phyloP scores from a whole-genome alignment of 2,329 filamentous ascomycete species.

The Sordariomycetes sp. region DNA sequence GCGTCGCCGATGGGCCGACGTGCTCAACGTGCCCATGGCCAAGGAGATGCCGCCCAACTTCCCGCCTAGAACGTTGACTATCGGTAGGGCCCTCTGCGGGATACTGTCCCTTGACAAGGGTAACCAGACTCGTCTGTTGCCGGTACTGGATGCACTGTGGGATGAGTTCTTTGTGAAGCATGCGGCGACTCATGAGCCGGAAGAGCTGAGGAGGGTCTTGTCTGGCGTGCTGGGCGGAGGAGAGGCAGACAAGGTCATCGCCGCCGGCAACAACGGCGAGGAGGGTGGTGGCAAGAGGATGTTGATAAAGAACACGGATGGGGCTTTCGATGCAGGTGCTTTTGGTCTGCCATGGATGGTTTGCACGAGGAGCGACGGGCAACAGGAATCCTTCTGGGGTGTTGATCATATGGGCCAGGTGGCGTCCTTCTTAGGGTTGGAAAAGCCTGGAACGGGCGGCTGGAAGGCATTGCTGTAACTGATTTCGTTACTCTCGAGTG shows the following conservation, averaged over 20 bases:
- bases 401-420: constrained; percentile 28
- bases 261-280: constrained; percentile 7
- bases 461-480: constrained; percentile 23
- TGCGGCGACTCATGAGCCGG: constrained; percentile 14
- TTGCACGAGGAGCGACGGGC: constrained; percentile 19
- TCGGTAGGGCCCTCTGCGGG: constrained; percentile 23
- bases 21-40: constrained; percentile 24
- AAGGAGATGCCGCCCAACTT: constrained; percentile 19
- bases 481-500: too few species aligned
- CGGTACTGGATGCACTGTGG: constrained; percentile 21
- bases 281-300: constrained; percentile 12
- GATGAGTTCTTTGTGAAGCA: constrained; percentile 21
- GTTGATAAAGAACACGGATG: constrained; percentile 22
- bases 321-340: constrained; percentile 23
- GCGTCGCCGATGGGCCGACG: constrained; percentile 22
- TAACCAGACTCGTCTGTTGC: constrained; percentile 9
- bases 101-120: constrained; percentile 12
- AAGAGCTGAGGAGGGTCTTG: constrained; percentile 16
- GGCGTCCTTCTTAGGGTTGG: constrained; percentile 20
- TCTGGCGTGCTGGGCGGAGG: constrained; percentile 12
- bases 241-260: constrained; percentile 16
- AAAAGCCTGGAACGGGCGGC: constrained; percentile 13
- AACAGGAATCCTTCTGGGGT: constrained; percentile 26
- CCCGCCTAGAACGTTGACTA: constrained; percentile 21
- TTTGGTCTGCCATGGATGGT: constrained; percentile 29